These are phyloP conservation scores for Blastobotrys mokoenaii DNA, from an alignment of 805 yeast genomes.

Conservation along the genomic window DNA sequence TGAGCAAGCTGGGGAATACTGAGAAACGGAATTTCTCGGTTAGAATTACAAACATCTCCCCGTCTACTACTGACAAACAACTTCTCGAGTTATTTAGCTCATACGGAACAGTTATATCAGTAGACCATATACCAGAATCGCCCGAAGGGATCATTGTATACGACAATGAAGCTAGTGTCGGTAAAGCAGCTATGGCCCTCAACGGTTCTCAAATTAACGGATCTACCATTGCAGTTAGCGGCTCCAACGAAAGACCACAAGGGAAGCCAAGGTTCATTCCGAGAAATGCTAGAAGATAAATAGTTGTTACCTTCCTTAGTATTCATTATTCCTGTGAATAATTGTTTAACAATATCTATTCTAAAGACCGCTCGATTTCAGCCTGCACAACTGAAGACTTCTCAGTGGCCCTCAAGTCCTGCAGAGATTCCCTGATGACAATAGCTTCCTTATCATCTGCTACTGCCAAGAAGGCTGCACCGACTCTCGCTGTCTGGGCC, in stretches of 20 bases:
- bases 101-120: too few relatives aligned
- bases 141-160: background rate
- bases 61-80: too few relatives aligned
- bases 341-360: background rate
- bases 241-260: background rate
- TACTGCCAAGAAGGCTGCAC: constrained; percentile 17
- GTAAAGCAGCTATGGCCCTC: background rate
- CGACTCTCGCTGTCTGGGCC: constrained; percentile 39
- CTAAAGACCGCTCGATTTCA: constrained; percentile 11
- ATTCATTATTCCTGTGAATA: too few relatives aligned
- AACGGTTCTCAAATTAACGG: background rate
- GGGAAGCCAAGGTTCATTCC: constrained; percentile 7
- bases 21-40: too few relatives aligned
- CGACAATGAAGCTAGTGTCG: background rate
- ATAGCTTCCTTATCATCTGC: constrained; percentile 2
- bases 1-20: too few relatives aligned
- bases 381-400: constrained; percentile 40
- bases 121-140: too few relatives aligned
- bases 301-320: background rate
- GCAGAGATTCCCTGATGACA: constrained; percentile 12
- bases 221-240: background rate
- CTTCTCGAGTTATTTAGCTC: too few relatives aligned
- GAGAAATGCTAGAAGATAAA: background rate
- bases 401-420: constrained; percentile 28
- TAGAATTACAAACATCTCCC: too few relatives aligned